phyloP scores from a whole-genome alignment of 352 stramenopile genomes.

The Phytophthora kernoviae region DNA sequence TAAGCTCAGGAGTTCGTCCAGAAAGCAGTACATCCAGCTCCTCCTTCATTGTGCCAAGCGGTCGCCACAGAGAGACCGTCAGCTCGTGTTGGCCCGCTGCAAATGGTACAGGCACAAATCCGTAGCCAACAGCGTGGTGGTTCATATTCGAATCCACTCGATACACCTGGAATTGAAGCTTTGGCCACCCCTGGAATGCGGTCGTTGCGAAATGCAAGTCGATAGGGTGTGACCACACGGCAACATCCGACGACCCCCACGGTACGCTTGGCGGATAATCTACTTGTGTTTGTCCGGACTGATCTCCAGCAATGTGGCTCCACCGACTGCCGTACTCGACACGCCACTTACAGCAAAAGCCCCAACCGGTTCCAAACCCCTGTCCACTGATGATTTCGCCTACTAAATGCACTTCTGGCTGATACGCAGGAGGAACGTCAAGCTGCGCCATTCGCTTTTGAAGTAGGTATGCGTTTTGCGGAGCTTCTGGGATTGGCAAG shows the following conservation, averaged over 20 bases:
- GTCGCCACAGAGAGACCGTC: conserved; percentile 58
- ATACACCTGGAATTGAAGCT: conserved; percentile 72
- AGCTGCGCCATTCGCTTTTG: conserved; percentile 27
- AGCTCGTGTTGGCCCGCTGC: conserved; percentile 52
- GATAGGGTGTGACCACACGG: conserved; percentile 69
- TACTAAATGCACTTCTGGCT: conserved; percentile 75
- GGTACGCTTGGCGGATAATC: conserved; percentile 44
- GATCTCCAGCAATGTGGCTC: conserved; percentile 61
- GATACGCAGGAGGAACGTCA: conserved; percentile 42
- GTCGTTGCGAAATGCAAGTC: conserved; percentile 68
- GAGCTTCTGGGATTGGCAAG: conserved; percentile 20
- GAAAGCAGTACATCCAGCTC: conserved; percentile 54
- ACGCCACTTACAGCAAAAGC: conserved; percentile 71
- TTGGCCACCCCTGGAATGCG: conserved; percentile 68
- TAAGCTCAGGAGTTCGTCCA: conserved; percentile 58
- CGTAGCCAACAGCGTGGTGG: conserved; percentile 57
- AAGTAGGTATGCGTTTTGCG: conserved; percentile 13
- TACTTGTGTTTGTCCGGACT: conserved; percentile 67
- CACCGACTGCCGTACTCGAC: conserved; percentile 66
- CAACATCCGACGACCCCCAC: conserved; percentile 28
- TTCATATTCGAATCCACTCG: conserved; percentile 53
- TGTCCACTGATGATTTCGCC: conserved; percentile 68
- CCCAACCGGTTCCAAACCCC: conserved; percentile 42
- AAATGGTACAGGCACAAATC: conserved; percentile 65
- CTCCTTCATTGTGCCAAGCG: conserved; percentile 55